Percentiles rank a stretch among this genome's conserved stretches.
These are phyloP conservation scores for Komagataella mondaviorum DNA, from an alignment of 805 yeast species.

Conservation along the genomic window DNA sequence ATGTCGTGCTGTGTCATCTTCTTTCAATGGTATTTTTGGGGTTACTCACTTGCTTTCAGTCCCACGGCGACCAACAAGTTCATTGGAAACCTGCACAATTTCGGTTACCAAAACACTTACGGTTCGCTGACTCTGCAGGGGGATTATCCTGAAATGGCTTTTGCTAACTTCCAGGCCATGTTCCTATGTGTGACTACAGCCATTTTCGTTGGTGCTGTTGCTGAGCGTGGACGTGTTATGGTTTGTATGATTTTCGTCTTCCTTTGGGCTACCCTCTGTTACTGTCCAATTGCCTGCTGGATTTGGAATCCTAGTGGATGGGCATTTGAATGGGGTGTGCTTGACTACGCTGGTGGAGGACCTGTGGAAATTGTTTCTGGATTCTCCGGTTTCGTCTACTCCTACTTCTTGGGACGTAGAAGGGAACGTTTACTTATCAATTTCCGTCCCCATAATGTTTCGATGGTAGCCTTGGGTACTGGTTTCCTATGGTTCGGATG, in stretches of 20 bases:
- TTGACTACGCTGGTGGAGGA: conserved; percentile 97
- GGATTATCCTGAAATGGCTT: conserved; percentile 71
- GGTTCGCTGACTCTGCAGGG: conserved; percentile 18
- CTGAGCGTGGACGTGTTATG: conserved; percentile 82
- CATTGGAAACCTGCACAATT: conserved; percentile 75
- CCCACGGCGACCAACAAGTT: conserved; percentile 68
- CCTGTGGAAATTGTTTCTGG: conserved; percentile 93
- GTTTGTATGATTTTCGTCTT: conserved; percentile 78
- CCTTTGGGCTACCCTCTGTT: conserved; percentile 82
- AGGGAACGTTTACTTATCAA: conserved; percentile 65
- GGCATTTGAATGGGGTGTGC: conserved; percentile 85
- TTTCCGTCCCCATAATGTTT: conserved; percentile 90
- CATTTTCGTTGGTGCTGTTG: conserved; percentile 83
- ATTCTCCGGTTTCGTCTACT: conserved; percentile 76
- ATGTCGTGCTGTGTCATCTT: conserved; percentile 62
- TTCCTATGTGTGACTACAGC: conserved; percentile 86
- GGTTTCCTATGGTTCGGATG: conserved; percentile 85
- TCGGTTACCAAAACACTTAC: conserved; percentile 68
- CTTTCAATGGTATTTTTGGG: conserved; percentile 97
- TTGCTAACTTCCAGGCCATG: conserved; percentile 82
- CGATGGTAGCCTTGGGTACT: conserved; percentile 84
- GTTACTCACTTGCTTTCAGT: conserved; percentile 86
- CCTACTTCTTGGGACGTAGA: conserved; percentile 72
- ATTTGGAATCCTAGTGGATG: conserved; percentile 90
- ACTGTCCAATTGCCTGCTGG: conserved; percentile 94